Evolutionary conservation across 2,329 filamentous ascomycete species (phyloP).

Genomic region (Phyllosticta citrichinensis): DNA sequence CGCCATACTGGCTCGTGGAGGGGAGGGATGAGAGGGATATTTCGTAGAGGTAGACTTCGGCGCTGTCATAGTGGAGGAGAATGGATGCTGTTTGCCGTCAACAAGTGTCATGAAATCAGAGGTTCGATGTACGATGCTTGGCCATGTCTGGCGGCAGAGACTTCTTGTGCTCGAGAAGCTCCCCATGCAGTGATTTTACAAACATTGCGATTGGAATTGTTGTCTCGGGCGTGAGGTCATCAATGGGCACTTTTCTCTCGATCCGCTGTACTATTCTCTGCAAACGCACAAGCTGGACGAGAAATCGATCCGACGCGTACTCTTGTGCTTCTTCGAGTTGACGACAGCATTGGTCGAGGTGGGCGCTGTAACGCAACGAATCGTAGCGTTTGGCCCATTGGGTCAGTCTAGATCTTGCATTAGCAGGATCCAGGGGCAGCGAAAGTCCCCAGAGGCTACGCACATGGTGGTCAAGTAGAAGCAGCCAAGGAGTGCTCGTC

Average conservation of each 20-base stretch:
- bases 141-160: constrained; percentile 5
- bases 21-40: constrained; percentile 4
- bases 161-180: constrained; percentile 3
- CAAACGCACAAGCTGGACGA: constrained; percentile 10
- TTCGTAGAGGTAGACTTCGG: constrained; percentile 11
- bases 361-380: constrained; percentile 9
- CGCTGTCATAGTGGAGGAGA: constrained; percentile 8
- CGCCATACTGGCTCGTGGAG: constrained; percentile 2
- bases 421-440: not conserved
- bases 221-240: constrained; percentile 7
- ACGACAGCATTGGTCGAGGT: constrained; percentile 7
- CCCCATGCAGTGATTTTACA: constrained; percentile 6
- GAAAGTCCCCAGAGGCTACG: not conserved
- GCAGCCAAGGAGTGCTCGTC: constrained; percentile 32
- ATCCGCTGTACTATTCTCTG: constrained; percentile 10
- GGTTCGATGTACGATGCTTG: constrained; percentile 1
- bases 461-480: constrained; percentile 32
- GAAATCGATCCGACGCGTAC: constrained; percentile 8
- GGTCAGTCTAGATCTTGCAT: constrained; percentile 1
- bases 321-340: constrained; percentile 6
- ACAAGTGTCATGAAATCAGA: no score
- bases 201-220: constrained; percentile 10
- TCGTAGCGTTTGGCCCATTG: constrained; percentile 7
- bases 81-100: not conserved
- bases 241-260: constrained; percentile 6